Evolutionary conservation across 2,329 filamentous ascomycete genomes (phyloP), one percentile per base, ranked within the genome.

Genomic region (Ceratocystis eucalypticola): DNA sequence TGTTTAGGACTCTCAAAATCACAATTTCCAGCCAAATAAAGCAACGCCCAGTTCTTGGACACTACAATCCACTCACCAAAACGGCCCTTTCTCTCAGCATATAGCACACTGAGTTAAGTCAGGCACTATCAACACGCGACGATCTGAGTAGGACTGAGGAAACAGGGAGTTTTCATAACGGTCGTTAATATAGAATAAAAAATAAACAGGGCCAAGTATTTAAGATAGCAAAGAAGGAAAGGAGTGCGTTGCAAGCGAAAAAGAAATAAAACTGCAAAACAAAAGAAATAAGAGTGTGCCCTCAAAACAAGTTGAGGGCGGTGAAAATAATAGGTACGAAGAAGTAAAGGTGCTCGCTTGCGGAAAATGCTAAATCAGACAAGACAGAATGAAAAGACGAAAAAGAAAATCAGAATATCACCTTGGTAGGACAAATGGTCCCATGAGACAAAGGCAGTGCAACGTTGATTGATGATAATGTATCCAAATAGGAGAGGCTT

Each of bases 121-220:
- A 50, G 20, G 44, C 17, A 66, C 33, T 28, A 63, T 22, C 25
- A 57, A 20, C 33, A 55, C 44, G n/a, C 25, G 61, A 62, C 25
- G 22, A 62, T 28, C 12, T 20, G 17, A 48, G 59, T 22, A 45
- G 48, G 25, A 28, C 28, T 28, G 44, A 44, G 22, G 17, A 61
- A 28, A 15, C n/a, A 41, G 25, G 22, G 62, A 25, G n/a, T 20
- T 20, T 64, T 65, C 64, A 41, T 65, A 50, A 65, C 55, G 53
- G 64, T 65, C 64, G 37, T 65, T 65, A 65, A 61, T 37, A 45
- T 61, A 48, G 53, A 61, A 61, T 53, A 46, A 61, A 37, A 37
- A 8, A 61, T 28, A 30, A 61, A 53, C n/a, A 20, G 44, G 30
- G 45, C 37, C 25, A n/a, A 10, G 17, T 20, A 37, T 37, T 30